These are phyloP conservation scores for Kodamaea arcana DNA, from an alignment of 1,139 yeast species.

Conservation along the genomic window DNA sequence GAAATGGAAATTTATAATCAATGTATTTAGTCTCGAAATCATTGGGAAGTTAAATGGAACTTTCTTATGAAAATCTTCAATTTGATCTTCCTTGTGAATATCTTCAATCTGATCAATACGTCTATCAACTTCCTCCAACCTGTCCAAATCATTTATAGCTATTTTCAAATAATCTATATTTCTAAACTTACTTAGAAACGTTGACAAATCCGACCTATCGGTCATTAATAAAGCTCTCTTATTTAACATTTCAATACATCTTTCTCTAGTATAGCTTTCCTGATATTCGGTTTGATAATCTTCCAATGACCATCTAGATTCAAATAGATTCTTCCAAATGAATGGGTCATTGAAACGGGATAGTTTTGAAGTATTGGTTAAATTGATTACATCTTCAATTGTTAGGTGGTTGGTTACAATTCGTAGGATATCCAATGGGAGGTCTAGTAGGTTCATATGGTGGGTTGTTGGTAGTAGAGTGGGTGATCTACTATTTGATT, in stretches of 20 bases:
- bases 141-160: background rate
- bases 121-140: background rate
- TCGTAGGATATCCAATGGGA: slow-evolving; percentile 5
- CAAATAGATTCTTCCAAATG: slow-evolving; percentile 18
- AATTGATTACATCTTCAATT: slow-evolving; percentile 5
- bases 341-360: slow-evolving; percentile 9
- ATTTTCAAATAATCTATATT: slow-evolving; percentile 16
- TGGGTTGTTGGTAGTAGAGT: too few relatives aligned
- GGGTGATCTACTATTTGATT: too few relatives aligned
- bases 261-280: background rate
- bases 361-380: slow-evolving; percentile 9
- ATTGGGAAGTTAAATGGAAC: background rate
- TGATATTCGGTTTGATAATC: background rate
- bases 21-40: slow-evolving; percentile 3
- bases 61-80: too few relatives aligned
- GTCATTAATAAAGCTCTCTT: background rate
- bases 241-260: slow-evolving; percentile 2
- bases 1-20: slow-evolving; percentile 9
- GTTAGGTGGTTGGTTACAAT: background rate
- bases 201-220: background rate
- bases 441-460: slow-evolving; percentile 1
- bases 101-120: background rate
- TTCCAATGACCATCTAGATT: slow-evolving; percentile 10
- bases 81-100: too few relatives aligned
- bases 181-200: background rate